Evolutionary conservation across 1,284 basidiomycete species (phyloP).

Genomic region (Fomitiporia mediterranea): DNA sequence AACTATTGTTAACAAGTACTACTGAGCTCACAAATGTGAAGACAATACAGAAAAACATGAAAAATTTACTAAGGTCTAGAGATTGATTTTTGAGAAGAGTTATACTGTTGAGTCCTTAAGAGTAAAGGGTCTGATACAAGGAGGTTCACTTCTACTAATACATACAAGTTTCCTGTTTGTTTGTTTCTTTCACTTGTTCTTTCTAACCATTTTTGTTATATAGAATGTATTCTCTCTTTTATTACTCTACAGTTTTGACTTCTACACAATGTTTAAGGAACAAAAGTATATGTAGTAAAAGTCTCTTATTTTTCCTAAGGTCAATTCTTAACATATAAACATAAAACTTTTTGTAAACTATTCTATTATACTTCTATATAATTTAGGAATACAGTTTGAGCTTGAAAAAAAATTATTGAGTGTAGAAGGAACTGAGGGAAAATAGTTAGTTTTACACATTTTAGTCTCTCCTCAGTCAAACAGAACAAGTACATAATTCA

Average conservation of each 20-base stretch:
- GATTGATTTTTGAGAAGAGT: conserved; percentile 23
- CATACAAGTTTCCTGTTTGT: conserved; percentile 14
- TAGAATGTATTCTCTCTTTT: conserved; percentile 27
- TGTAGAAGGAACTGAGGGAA: too few species aligned
- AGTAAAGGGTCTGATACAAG: conserved; percentile 18
- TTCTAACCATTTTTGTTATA: background rate
- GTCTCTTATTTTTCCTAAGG: too few species aligned
- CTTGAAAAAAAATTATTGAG: too few species aligned
- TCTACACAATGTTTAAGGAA: conserved; percentile 24
- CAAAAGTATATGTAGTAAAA: too few species aligned
- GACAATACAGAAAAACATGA: conserved; percentile 5
- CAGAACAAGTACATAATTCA: too few species aligned
- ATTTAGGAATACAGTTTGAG: too few species aligned
- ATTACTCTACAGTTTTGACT: conserved; percentile 18
- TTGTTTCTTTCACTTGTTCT: conserved; percentile 19
- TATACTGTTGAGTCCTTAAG: conserved; percentile 8
- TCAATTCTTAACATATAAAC: too few species aligned
- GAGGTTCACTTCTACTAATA: conserved; percentile 20
- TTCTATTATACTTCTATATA: too few species aligned
- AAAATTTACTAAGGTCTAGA: conserved; percentile 16
- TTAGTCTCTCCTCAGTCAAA: too few species aligned
- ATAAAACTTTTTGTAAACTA: too few species aligned
- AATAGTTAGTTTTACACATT: too few species aligned
- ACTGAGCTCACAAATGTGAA: background rate
- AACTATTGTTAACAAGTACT: conserved; percentile 22